These are phyloP conservation scores for Jasminum sambac DNA, from an alignment of 257 asterid species.

Conservation along the genomic window DNA sequence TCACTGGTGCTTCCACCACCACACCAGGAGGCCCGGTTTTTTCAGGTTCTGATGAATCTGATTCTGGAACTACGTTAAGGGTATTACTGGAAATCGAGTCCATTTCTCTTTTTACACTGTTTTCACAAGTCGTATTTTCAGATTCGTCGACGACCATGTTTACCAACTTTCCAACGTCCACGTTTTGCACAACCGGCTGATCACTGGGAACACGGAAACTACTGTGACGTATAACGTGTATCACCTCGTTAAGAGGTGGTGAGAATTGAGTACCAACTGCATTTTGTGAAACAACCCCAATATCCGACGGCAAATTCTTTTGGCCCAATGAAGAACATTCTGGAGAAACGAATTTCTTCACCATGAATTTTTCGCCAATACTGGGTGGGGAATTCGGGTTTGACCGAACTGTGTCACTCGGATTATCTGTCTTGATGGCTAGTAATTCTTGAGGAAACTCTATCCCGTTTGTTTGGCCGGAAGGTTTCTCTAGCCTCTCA, in stretches of 20 bases:
- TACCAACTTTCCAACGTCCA: slow-evolving; percentile 47
- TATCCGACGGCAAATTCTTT: slow-evolving; percentile 40
- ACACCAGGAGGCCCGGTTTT: slow-evolving; percentile 24
- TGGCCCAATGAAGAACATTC: slow-evolving; percentile 41
- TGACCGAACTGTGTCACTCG: slow-evolving; percentile 21
- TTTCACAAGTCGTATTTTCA: slow-evolving; percentile 20
- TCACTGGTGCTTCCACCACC: slow-evolving; percentile 49
- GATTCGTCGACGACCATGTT: slow-evolving; percentile 49
- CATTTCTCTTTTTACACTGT: slow-evolving; percentile 49
- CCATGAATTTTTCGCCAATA: slow-evolving; percentile 53
- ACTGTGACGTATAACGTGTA: slow-evolving; percentile 66
- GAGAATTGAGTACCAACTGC: slow-evolving; percentile 35
- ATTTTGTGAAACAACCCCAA: slow-evolving; percentile 42
- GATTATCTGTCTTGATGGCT: slow-evolving; percentile 32
- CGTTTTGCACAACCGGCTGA: slow-evolving; percentile 43
- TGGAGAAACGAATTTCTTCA: slow-evolving; percentile 39
- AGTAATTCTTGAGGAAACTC: slow-evolving; percentile 25
- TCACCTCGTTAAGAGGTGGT: slow-evolving; percentile 60
- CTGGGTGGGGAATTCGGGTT: slow-evolving; percentile 34
- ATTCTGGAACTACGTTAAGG: slow-evolving; percentile 22
- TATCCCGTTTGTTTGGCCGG: slow-evolving; percentile 26
- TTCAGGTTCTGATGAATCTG: slow-evolving; percentile 38
- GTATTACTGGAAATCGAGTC: slow-evolving; percentile 35
- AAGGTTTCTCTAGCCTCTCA: slow-evolving; percentile 39
- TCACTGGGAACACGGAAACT: slow-evolving; percentile 60